Evolutionary conservation across 495 filamentous ascomycete species (phyloP), one percentile per base, ranked within the genome.

Genomic region (Aspergillus saccharolyticus): DNA sequence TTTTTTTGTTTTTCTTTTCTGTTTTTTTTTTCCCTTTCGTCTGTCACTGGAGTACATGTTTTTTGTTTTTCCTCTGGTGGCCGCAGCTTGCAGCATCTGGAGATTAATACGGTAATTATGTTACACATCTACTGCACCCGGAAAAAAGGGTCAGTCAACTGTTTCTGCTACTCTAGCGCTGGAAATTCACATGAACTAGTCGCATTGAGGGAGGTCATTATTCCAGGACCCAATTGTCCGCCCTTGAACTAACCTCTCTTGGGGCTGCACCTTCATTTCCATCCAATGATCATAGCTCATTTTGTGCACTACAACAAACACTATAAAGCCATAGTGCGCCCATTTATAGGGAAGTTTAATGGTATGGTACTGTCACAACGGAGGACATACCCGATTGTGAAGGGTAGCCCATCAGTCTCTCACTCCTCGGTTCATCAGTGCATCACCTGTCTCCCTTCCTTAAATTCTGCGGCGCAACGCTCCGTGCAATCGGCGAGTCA

Each of bases 51-150:
- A n/a, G 42, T 44, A 25, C 18, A 45, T 54, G n/a, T 17, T 24
- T 14, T 54, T 18, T 55, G 42, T 55, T 44, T 33, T 44, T 48
- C 47, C 19, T 48, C 22, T 22, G 25, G 25, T 28, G 25, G 25
- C 25, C 25, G 14, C 17, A 22, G 22, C 46, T 49, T n/a, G 19
- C 47, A 16, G 17, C 9, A 17, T 0, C 2, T 39, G 33, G 42
- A 49, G 44, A n/a, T n/a, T n/a, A 55, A 48, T 49, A 19, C 48
- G 10, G 54, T 55, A 55, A 48, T 53, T 21, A 17, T 42, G n/a
- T 42, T 53, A 53, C 51, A 21, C n/a, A 33, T 43, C 16, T 39
- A 12, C 10, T 39, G 33, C 33, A 39, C 33, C 33, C 33, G 33
- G 33, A 39, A 39, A 39, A 39, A 39, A 39, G 33, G 33, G 33